These are phyloP conservation scores for Pleurozium schreberi DNA, from an alignment of 225 moss, liverwort and hornwort species.

Conservation along the genomic window DNA sequence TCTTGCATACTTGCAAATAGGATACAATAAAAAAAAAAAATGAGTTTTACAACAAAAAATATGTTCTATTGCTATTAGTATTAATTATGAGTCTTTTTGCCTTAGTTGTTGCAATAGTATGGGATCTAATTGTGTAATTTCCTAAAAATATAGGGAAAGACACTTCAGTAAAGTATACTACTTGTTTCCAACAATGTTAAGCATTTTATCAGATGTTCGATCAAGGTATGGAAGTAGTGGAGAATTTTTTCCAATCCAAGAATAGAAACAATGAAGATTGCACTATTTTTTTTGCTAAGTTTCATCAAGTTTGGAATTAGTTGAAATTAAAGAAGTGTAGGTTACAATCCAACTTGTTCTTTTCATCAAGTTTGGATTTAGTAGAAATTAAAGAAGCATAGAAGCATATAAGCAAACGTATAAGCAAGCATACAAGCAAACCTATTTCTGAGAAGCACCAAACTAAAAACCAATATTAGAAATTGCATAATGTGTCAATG, in stretches of 20 bases:
- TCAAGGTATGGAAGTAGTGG: rapidly evolving
- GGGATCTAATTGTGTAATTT: not conserved
- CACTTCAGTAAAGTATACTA: not conserved
- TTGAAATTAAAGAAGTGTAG: not conserved
- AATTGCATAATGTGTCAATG: not conserved
- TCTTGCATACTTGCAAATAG: not conserved
- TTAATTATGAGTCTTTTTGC: not conserved
- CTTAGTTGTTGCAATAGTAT: not conserved
- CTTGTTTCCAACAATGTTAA: rapidly evolving
- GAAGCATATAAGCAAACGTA: not conserved
- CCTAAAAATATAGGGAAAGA: not conserved
- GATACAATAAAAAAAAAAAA: not conserved
- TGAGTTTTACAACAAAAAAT: not conserved
- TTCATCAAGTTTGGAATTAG: not conserved
- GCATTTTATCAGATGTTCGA: rapidly evolving
- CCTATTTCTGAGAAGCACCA: rapidly evolving
- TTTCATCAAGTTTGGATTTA: not conserved
- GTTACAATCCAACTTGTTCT: not conserved
- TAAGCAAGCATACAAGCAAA: too few species aligned
- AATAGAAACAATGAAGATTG: not conserved
- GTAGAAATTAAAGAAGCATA: not conserved
- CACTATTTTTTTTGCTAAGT: not conserved
- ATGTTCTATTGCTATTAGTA: not conserved
- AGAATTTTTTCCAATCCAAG: rapidly evolving
- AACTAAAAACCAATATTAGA: not conserved